A percentile compares a stretch with the other conserved stretches of the same genome.
Evolutionary conservation across 495 filamentous ascomycete species (phyloP).

Genomic region (Xylaria curta): DNA sequence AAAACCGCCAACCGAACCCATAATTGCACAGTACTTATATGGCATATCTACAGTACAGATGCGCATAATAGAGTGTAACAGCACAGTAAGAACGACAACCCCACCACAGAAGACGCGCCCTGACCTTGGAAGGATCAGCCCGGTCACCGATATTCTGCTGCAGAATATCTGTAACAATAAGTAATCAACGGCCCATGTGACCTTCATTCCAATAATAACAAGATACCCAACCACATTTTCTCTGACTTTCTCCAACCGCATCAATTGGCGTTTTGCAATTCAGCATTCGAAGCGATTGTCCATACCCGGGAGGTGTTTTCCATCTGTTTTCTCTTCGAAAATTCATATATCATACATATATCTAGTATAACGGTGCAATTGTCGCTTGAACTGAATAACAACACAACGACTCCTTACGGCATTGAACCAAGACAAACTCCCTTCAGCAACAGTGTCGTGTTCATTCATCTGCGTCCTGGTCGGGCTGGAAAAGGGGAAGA

Average conservation of each 20-base stretch:
- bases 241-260: not conserved
- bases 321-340: not conserved
- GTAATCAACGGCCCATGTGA: not conserved
- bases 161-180: not conserved
- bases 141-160: not conserved
- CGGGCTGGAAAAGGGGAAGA: conserved; percentile 10
- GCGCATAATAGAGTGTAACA: not conserved
- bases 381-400: not conserved
- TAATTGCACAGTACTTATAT: not conserved
- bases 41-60: not conserved
- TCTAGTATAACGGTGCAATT: not conserved
- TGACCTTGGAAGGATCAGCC: conserved; percentile 1
- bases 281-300: conserved; percentile 3
- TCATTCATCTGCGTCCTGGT: not conserved
- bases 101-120: conserved; percentile 5
- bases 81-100: not conserved
- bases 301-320: not conserved
- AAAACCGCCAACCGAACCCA: not conserved
- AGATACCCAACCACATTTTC: not conserved
- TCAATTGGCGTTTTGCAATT: not conserved
- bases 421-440: not conserved
- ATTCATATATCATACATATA: not conserved
- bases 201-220: conserved; percentile 1
- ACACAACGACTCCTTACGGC: not conserved
- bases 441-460: not conserved